A percentile compares a stretch with the other conserved stretches of the same genome.
These are phyloP conservation scores for Brachypodium distachyon DNA, from an alignment of 202 grass and related monocot species.

Conservation along the genomic window DNA sequence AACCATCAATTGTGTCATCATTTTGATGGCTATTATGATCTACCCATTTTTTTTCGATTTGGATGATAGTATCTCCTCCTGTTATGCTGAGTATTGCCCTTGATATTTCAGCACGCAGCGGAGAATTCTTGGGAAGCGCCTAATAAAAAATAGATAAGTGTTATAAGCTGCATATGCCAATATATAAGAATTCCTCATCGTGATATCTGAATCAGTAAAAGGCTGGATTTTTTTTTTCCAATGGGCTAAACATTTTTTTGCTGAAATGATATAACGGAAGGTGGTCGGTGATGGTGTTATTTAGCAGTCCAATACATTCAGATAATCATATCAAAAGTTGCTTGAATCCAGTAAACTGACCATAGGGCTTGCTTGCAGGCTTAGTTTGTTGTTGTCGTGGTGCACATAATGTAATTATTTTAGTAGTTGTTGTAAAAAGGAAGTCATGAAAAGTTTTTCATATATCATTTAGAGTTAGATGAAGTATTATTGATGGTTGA, in stretches of 20 bases:
- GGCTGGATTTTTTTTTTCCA: neutral
- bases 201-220: neutral
- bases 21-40: conserved; percentile 24
- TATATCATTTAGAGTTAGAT: neutral
- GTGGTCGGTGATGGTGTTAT: neutral
- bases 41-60: conserved; percentile 59
- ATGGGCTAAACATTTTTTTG: neutral
- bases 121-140: conserved; percentile 47
- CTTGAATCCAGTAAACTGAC: neutral
- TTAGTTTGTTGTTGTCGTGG: neutral
- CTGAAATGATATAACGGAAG: neutral
- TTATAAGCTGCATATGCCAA: neutral
- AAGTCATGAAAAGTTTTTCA: neutral
- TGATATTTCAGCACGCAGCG: conserved; percentile 35
- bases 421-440: neutral
- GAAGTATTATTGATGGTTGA: neutral
- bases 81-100: conserved; percentile 58
- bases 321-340: neutral
- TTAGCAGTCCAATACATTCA: neutral
- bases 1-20: conserved; percentile 6
- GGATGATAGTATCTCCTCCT: conserved; percentile 27
- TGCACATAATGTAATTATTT: too few relatives aligned
- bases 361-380: neutral
- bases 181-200: neutral
- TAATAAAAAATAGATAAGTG: neutral